A percentile compares a stretch with the other conserved stretches of the same genome.
Evolutionary conservation across 768 basidiomycete genomes (phyloP).

Genomic region (Omphalotus guepiniiformis): DNA sequence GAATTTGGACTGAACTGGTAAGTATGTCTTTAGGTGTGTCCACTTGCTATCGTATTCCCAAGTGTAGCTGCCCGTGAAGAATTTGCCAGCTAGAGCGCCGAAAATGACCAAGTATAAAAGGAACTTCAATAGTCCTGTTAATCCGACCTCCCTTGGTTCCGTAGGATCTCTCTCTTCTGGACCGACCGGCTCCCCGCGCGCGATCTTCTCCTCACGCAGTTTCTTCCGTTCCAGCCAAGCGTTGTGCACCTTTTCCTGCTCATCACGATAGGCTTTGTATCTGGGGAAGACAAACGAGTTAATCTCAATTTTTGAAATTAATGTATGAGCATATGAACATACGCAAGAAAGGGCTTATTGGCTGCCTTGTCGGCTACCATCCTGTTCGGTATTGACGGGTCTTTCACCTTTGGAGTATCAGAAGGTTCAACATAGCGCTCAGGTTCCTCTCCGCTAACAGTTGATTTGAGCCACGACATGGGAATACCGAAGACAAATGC

Average conservation of each 20-base stretch:
- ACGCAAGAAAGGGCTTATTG: conserved; percentile 84
- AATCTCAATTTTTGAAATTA: background rate
- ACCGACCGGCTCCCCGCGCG: conserved; percentile 67
- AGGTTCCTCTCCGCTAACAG: conserved; percentile 29
- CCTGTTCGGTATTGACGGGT: conserved; percentile 61
- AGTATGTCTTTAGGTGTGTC: conserved; percentile 54
- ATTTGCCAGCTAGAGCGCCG: conserved; percentile 64
- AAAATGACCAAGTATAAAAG: conserved; percentile 52
- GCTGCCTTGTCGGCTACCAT: conserved; percentile 79
- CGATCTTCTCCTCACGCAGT: conserved; percentile 68
- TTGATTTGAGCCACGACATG: conserved; percentile 68
- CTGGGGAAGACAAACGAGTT: conserved; percentile 28
- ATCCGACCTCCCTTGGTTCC: conserved; percentile 49
- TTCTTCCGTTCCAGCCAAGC: conserved; percentile 69
- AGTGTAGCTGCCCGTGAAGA: conserved; percentile 79
- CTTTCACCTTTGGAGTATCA: conserved; percentile 49
- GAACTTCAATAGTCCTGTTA: conserved; percentile 67
- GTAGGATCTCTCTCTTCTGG: conserved; percentile 75
- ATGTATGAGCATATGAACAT: conserved; percentile 27
- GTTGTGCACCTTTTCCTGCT: conserved; percentile 55
- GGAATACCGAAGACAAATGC: no score
- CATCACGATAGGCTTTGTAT: conserved; percentile 61
- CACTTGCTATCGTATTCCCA: conserved; percentile 80
- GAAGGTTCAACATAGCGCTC: conserved; percentile 35
- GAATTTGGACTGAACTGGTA: conserved; percentile 44